phyloP scores from a whole-genome alignment of 148 eudicot genomes.

The Amaranthus palmeri region DNA sequence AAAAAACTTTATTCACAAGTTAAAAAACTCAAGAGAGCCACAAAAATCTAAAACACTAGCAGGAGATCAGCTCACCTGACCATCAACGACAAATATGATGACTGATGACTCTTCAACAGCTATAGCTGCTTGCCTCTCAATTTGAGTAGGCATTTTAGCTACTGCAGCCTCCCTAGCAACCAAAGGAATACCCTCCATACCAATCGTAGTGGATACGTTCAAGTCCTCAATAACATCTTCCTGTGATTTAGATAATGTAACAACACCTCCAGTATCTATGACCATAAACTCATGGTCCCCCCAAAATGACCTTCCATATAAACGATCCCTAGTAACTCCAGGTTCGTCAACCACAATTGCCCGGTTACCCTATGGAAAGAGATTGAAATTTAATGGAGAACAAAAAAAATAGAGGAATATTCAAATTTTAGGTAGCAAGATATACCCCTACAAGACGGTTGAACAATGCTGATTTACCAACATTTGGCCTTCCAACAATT shows the following conservation, averaged over 20 bases:
- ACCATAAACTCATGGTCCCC: conserved; percentile 86
- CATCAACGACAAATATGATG: conserved; percentile 89
- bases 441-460: conserved; percentile 97
- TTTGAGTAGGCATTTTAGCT: conserved; percentile 94
- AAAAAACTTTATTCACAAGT: background rate
- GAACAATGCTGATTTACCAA: conserved; percentile 95
- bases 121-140: conserved; percentile 83
- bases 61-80: conserved; percentile 62
- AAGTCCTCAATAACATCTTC: conserved; percentile 69
- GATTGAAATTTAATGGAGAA: conserved; percentile 8
- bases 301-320: conserved; percentile 94
- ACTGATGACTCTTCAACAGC: conserved; percentile 96
- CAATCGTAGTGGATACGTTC: conserved; percentile 84
- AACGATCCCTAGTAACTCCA: conserved; percentile 94
- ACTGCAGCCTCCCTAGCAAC: conserved; percentile 90
- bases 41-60: background rate
- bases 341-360: conserved; percentile 99
- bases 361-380: conserved; percentile 61
- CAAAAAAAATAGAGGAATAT: background rate
- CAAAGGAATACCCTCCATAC: conserved; percentile 97
- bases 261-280: conserved; percentile 91
- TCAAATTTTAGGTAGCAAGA: conserved; percentile 13
- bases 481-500: conserved; percentile 98
- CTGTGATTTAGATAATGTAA: conserved; percentile 72
- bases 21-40: background rate